Conservation (phyloP, 1,284 basidiomycete genomes). For the Trametes sp. region DNA sequence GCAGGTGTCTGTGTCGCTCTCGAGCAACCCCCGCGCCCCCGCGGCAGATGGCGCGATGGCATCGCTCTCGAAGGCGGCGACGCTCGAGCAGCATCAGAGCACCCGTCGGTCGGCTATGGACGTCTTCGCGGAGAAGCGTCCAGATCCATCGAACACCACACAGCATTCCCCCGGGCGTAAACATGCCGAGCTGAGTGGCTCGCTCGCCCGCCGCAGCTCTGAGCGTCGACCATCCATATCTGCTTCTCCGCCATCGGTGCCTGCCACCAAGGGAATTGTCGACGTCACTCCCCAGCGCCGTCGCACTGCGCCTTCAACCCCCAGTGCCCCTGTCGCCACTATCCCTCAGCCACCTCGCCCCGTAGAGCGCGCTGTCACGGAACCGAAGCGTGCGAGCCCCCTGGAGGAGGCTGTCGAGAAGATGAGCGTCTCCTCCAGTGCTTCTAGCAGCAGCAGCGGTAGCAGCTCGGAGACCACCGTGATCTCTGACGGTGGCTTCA, state of each 20-base stretch:
- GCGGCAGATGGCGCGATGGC: slow-evolving; percentile 45
- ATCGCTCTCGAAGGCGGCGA: slow-evolving; percentile 46
- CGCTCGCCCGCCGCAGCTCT: slow-evolving; percentile 53
- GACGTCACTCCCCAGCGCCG: slow-evolving; percentile 41
- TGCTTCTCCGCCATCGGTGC: slow-evolving; percentile 46
- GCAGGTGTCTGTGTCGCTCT: slow-evolving; percentile 47
- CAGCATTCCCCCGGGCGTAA: slow-evolving; percentile 66
- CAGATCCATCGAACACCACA: slow-evolving; percentile 43
- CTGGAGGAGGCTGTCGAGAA: slow-evolving; percentile 47
- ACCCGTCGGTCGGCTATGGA: slow-evolving; percentile 56
- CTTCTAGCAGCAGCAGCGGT: slow-evolving; percentile 60
- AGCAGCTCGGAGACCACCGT: slow-evolving; percentile 76
- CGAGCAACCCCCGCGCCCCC: slow-evolving; percentile 48
- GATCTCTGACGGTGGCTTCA: slow-evolving; percentile 72
- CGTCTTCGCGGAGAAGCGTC: slow-evolving; percentile 56
- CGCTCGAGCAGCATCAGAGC: slow-evolving; percentile 50
- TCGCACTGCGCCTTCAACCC: slow-evolving; percentile 36
- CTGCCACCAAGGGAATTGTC: slow-evolving; percentile 34
- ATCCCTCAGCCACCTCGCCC: slow-evolving; percentile 23
- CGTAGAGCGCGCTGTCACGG: slow-evolving; percentile 10
- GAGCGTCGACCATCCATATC: slow-evolving; percentile 57
- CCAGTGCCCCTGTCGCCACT: slow-evolving; percentile 8
- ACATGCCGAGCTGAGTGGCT: slow-evolving; percentile 59
- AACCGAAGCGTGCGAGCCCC: slow-evolving; percentile 37
- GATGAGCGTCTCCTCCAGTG: slow-evolving; percentile 52